Conservation (phyloP, 2,329 filamentous ascomycete species). For the Sclerotinia spermophila region DNA sequence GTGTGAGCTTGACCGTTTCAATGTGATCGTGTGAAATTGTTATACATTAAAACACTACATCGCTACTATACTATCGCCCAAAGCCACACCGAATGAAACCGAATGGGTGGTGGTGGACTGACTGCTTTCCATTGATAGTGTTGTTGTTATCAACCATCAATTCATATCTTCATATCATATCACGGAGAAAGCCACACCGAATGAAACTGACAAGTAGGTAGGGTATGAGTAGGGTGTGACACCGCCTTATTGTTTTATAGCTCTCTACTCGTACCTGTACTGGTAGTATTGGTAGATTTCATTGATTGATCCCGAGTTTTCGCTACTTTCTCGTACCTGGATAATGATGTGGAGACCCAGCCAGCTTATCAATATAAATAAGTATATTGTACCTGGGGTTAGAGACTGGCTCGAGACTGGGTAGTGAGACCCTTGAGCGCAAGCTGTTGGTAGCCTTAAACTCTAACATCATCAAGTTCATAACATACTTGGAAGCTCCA, state of each 20-base stretch:
- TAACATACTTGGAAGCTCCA: not conserved
- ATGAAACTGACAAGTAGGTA: not conserved
- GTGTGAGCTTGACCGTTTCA: constrained; percentile 7
- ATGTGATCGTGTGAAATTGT: constrained; percentile 2
- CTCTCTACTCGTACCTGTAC: not conserved
- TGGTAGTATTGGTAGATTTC: not conserved
- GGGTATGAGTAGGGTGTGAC: not conserved
- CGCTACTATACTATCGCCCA: too few relatives aligned
- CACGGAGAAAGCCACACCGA: not conserved
- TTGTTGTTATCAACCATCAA: not conserved
- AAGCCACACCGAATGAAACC: constrained; percentile 6
- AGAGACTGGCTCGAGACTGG: not conserved
- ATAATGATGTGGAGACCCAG: not conserved
- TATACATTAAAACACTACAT: too few relatives aligned
- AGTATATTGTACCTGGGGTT: not conserved
- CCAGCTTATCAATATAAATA: not conserved
- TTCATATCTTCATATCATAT: not conserved
- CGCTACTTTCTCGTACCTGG: constrained; percentile 6
- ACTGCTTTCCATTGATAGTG: not conserved
- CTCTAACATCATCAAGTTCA: not conserved
- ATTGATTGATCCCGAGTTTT: constrained; percentile 7
- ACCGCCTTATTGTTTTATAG: not conserved
- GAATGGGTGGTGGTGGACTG: not conserved
- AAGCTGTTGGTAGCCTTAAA: not conserved
- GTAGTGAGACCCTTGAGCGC: not conserved